Base-by-base conservation (phyloP, 352 stramenopile species). In the Phytophthora rubi region DNA sequence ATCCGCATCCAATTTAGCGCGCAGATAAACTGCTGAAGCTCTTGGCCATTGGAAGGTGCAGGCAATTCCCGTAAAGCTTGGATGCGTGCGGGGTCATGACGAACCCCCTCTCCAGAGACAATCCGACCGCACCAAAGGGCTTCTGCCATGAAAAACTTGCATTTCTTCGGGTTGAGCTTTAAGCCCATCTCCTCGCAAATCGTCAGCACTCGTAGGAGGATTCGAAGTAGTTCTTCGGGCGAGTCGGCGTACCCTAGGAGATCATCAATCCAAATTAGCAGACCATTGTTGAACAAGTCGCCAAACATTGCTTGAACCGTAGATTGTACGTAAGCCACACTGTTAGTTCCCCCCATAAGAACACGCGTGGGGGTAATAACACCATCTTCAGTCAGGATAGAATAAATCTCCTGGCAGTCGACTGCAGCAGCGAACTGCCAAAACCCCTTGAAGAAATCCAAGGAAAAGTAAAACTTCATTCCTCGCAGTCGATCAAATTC, bases 181-280 rank as follows among this genome's bases (percentile, higher is more conserved):
- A 63, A 53, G 3, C 30, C 54, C 15, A 59, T 63, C 18, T 62
- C 62, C 18, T 3, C 21, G 15, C 62, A 62, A 58, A 58, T 49
- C 8, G 37, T 59, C 13, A 58, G 35, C 7, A 69, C 62, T 23
- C 53, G 62, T 21, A 16, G 37, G 1, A 69, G 53, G 3, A 63
- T 12, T 1, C 2, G 21, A 9, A 69, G 30, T 16, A 63, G 37
- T n/a, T 7, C 33, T 28, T 53, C 32, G 23, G 57, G 45, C 26
- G 13, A 63, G 12, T 44, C 35, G 0, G 30, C 35, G 23, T 63
- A 63, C 0, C 62, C 62, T 2, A 69, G 16, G 1, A 63, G 13
- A 26, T 69, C 62, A 26, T 57, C 53, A 53, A 70, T 63, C 54
- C 62, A 70, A 48, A 70, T 70, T 2, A 70, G 5, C 18, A 63